phyloP scores from a whole-genome alignment of 495 filamentous ascomycete species.

The Penicillium robsamsonii region DNA sequence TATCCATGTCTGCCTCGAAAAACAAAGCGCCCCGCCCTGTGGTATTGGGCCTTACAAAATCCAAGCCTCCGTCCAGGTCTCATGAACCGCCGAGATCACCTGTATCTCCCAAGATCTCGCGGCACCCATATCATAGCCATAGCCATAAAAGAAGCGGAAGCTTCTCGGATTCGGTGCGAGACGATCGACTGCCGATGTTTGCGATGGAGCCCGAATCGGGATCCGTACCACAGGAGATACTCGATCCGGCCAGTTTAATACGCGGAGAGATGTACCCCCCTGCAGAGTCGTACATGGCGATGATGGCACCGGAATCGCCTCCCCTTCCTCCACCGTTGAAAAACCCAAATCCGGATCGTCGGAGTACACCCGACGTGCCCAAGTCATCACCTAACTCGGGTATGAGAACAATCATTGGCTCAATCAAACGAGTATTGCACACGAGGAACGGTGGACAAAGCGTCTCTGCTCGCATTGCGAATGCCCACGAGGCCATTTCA shows the following conservation, averaged over 20 bases:
- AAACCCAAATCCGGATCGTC: conserved; percentile 27
- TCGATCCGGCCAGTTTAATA: conserved; percentile 79
- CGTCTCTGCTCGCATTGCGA: conserved; percentile 40
- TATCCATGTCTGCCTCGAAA: conserved; percentile 38
- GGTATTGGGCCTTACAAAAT: conserved; percentile 35
- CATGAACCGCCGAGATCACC: conserved; percentile 27
- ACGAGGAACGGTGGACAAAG: conserved; percentile 54
- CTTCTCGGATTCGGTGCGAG: conserved; percentile 85
- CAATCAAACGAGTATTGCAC: conserved; percentile 83
- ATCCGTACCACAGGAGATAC: conserved; percentile 47
- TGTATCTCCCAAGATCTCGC: conserved; percentile 29
- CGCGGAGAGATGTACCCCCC: conserved; percentile 78
- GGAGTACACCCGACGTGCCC: conserved; percentile 33
- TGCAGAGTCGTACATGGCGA: conserved; percentile 69
- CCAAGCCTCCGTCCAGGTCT: conserved; percentile 11
- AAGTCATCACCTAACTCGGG: conserved; percentile 53
- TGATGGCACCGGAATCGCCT: conserved; percentile 63
- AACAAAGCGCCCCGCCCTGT: conserved; percentile 64
- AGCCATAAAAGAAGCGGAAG: conserved; percentile 70
- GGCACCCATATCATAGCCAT: conserved; percentile 45
- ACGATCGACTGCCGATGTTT: conserved; percentile 60
- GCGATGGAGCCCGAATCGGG: conserved; percentile 16
- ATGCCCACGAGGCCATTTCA: conserved; percentile 27
- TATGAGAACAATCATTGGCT: conserved; percentile 82
- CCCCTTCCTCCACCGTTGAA: conserved; percentile 35